A percentile compares a stretch with the other conserved stretches of the same genome.
phyloP scores from a whole-genome alignment of 805 yeast genomes.

The Saccharomyces kudriavzevii region DNA sequence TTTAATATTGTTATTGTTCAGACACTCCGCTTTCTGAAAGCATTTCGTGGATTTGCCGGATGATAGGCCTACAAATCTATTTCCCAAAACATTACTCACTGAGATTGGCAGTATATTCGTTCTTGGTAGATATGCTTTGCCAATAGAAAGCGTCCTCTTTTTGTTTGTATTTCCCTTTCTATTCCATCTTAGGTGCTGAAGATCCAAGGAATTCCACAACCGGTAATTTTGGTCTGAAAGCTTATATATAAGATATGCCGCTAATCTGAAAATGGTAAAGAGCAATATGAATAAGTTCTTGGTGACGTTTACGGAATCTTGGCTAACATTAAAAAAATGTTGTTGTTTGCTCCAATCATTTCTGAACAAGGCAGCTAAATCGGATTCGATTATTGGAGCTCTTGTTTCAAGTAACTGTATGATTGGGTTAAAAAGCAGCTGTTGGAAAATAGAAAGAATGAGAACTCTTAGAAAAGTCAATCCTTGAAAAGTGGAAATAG shows the following conservation, averaged over 20 bases:
- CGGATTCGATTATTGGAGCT: not conserved
- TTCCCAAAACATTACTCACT: not conserved
- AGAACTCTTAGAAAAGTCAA: not conserved
- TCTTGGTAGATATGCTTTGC: not conserved
- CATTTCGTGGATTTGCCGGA: not conserved
- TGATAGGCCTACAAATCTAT: not conserved
- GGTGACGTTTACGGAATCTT: not conserved
- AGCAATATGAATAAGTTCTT: not conserved
- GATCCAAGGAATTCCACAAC: not conserved
- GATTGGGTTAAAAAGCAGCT: not conserved
- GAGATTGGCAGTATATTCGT: not conserved
- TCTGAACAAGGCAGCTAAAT: not conserved
- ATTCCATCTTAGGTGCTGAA: not conserved
- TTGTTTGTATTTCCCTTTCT: not conserved
- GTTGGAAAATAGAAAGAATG: not conserved
- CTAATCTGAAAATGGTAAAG: not conserved
- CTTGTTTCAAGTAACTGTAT: not conserved
- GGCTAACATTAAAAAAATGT: not conserved
- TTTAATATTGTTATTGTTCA: not conserved
- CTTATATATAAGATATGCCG: not conserved
- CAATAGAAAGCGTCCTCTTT: not conserved
- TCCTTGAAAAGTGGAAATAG: not conserved
- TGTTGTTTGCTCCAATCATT: not conserved
- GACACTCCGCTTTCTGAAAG: not conserved
- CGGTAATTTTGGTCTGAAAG: not conserved